phyloP scores from a whole-genome alignment of 495 filamentous ascomycete genomes.

The Usnea hakonensis region DNA sequence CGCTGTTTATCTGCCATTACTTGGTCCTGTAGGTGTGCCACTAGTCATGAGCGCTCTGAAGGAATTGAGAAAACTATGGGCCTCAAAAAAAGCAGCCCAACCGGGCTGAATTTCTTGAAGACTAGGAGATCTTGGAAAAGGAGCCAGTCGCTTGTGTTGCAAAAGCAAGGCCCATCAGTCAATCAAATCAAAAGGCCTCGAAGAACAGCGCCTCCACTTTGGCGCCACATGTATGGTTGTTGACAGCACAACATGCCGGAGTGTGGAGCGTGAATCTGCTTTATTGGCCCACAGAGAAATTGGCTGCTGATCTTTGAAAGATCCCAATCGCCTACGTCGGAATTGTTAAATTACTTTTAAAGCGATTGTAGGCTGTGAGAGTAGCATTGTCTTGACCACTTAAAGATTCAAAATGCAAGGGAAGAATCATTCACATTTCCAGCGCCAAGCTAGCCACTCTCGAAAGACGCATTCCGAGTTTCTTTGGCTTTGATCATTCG shows the following conservation, averaged over 20 bases:
- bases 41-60: constrained; percentile 75
- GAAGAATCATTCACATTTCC: neutral
- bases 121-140: neutral
- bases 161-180: neutral
- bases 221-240: neutral
- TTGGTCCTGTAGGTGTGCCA: constrained; percentile 89
- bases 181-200: neutral
- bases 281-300: neutral
- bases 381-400: neutral
- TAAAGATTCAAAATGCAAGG: neutral
- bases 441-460: neutral
- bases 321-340: neutral
- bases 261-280: neutral
- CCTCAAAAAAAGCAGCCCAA: constrained; percentile 33
- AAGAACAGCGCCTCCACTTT: neutral
- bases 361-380: neutral
- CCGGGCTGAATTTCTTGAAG: neutral
- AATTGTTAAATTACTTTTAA: neutral
- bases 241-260: neutral
- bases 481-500: neutral
- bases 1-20: constrained; percentile 87
- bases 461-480: neutral
- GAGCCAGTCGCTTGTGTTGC: neutral
- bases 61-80: constrained; percentile 54
- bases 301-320: neutral